Evolutionary conservation across 139 green algal species (phyloP), one percentile per base, ranked within the genome.

Genomic region (Chlorella vulgaris): DNA sequence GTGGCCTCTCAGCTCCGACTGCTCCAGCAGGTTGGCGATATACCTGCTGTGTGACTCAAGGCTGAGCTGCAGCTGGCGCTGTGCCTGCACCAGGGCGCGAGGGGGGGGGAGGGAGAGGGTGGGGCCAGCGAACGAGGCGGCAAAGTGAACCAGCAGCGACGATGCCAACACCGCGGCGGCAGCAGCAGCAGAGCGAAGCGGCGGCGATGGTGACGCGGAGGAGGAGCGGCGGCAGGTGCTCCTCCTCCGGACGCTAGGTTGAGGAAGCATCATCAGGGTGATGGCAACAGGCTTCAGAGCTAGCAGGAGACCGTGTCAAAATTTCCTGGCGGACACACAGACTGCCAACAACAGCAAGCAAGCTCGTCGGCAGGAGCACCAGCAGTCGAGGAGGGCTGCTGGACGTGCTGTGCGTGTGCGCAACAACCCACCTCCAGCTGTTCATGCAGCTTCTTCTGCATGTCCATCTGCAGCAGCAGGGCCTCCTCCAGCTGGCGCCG

Each of bases 391-490:
- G n/a, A n/a, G n/a, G n/a, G n/a, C n/a, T n/a, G n/a, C n/a, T 67
- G 15, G 21, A 7, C 24, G 21, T 29, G 58, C 26, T 29, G 18
- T 29, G 21, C 24, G 18, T 13, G 58, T 13, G 58, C n/a, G 21
- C 7, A 31, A 7, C 24, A 31, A 7, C 7, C 7, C 79, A 94
- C 94, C 89, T 98, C 95, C 21, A 98, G 88, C 89, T 98, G 95
- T 51, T 98, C 95, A 51, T 98, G 94, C 85, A 98, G 90, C 77
- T 94, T 94, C 81, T 94, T 95, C 91, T 99, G 96, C 87, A 99
- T 94, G 63, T 98, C 94, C 91, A 98, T 97, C 84, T 99, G 96
- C 78, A 94, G 89, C 67, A 93, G 60, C 82, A 99, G 81, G 33
- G 96, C 96, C 69, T 96, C 86, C 83, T 99, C 94, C 69, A 97